Percentiles rank a stretch among this genome's conserved stretches.
Conservation (phyloP, 2,329 filamentous ascomycete genomes). For the Fusarium secorum region DNA sequence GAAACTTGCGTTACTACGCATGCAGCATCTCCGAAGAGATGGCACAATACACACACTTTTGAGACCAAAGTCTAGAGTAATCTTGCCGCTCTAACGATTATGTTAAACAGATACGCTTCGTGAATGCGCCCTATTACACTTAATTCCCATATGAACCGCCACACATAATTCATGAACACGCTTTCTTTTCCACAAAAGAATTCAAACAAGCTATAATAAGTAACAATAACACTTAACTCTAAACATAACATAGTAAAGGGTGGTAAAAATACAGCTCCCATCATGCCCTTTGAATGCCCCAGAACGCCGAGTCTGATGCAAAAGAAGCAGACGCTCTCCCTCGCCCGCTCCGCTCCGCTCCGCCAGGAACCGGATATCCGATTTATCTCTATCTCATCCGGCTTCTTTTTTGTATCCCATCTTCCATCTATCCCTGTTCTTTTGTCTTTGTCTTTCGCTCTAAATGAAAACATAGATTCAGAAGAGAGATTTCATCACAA, state of each 20-base stretch:
- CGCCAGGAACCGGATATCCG: slow-evolving; percentile 29
- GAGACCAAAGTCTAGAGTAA: neutral
- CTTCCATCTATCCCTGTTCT: slow-evolving; percentile 13
- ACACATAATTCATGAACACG: slow-evolving; percentile 1
- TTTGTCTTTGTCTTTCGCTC: slow-evolving; percentile 18
- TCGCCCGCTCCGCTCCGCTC: slow-evolving; percentile 30
- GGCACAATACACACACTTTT: neutral
- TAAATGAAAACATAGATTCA: slow-evolving; percentile 24
- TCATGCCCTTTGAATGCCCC: slow-evolving; percentile 43
- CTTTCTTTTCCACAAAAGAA: slow-evolving; percentile 14
- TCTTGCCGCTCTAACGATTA: neutral
- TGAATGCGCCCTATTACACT: neutral
- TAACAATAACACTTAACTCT: slow-evolving; percentile 13
- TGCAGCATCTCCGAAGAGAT: neutral
- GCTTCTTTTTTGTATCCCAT: slow-evolving; percentile 16
- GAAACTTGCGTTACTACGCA: neutral
- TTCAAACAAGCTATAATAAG: slow-evolving; percentile 17
- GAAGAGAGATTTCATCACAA: neutral
- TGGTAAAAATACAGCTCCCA: slow-evolving; percentile 37
- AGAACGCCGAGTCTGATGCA: slow-evolving; percentile 45
- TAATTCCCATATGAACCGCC: neutral
- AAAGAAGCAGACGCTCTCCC: slow-evolving; percentile 36
- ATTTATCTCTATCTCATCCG: slow-evolving; percentile 14
- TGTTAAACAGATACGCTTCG: neutral
- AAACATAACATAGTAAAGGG: slow-evolving; percentile 13